phyloP scores from a whole-genome alignment of 768 basidiomycete genomes.

The Russula lepida region DNA sequence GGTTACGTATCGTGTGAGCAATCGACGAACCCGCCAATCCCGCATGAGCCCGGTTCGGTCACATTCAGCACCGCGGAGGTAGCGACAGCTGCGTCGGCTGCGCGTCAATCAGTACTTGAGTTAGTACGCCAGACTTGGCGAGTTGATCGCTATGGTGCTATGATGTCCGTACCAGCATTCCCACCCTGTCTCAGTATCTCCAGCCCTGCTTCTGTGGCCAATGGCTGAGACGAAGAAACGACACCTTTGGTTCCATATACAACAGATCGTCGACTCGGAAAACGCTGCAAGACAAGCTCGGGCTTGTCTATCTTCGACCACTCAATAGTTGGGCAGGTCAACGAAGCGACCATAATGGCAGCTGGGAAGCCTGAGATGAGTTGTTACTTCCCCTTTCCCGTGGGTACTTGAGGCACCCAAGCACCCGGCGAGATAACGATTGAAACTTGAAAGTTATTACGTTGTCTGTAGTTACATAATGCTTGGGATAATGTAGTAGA shows the following conservation, averaged over 20 bases:
- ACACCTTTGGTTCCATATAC: constrained; percentile 52
- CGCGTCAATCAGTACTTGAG: not conserved
- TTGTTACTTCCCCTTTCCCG: too few relatives aligned
- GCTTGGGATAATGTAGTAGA: not conserved
- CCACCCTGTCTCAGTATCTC: constrained; percentile 90
- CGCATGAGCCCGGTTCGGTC: constrained; percentile 80
- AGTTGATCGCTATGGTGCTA: not conserved
- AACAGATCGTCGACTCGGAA: constrained; percentile 78
- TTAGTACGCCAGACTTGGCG: not conserved
- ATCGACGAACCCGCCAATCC: constrained; percentile 73
- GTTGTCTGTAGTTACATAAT: not conserved
- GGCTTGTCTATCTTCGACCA: constrained; percentile 61
- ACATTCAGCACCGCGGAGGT: constrained; percentile 88
- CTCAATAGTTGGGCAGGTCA: constrained; percentile 33
- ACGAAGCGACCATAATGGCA: constrained; percentile 6
- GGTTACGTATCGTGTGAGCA: not conserved
- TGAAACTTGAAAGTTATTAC: too few relatives aligned
- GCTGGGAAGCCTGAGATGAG: too few relatives aligned
- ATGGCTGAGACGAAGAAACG: constrained; percentile 83
- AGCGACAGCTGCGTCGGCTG: constrained; percentile 92
- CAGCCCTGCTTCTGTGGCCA: constrained; percentile 85
- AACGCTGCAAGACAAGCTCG: constrained; percentile 56
- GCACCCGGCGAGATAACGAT: too few relatives aligned
- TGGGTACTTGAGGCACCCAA: too few relatives aligned
- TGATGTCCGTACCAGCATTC: constrained; percentile 66